Evolutionary conservation across 495 filamentous ascomycete genomes (phyloP), one percentile per base, ranked within the genome.

Genomic region (Podospora didyma): DNA sequence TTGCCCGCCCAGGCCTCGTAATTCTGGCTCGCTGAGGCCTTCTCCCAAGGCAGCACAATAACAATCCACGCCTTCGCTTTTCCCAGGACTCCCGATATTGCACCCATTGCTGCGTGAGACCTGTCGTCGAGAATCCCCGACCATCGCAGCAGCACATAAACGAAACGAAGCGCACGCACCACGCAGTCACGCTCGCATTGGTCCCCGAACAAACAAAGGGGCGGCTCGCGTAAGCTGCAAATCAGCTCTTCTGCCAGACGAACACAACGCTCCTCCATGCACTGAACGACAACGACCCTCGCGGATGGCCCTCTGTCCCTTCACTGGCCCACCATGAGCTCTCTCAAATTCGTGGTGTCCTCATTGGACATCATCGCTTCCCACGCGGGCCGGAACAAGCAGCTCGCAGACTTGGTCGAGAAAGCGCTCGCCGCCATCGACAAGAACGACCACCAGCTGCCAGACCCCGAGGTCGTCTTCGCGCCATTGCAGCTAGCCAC

Each of bases 281-380:
- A 62, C 64, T 71, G 53, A 61, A 49, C 46, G 39, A 44, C 51
- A 11, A 45, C 9, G 19, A 28, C 50, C n/a, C 6, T 4, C 31
- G 55, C 73, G 73, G 63, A 74, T 78, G 74, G 72, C 70, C 66
- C 56, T 68, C 62, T 58, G 62, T 51, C 69, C 61, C 45, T 65
- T 61, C 62, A 60, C 62, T 62, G 72, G 68, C 65, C 74, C 80
- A 81, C 86, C 52, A 87, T 96, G 71, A 94, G 89, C 78, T 97
- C 94, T 49, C 86, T 96, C 54, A 90, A 96, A 52, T 97, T 97
- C 69, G 89, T 97, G 57, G 86, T 96, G 51, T 90, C 88, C 54
- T 91, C 95, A 24, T 74, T 99, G 50, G 94, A 97, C 75, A 82
- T 84, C 62, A 96, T 99, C 64, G 89, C 86, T 48, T 81, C 87